Evolutionary conservation across 1,139 yeast species (phyloP), one percentile per base, ranked within the genome.

Genomic region (Magnusiomyces fungicola): DNA sequence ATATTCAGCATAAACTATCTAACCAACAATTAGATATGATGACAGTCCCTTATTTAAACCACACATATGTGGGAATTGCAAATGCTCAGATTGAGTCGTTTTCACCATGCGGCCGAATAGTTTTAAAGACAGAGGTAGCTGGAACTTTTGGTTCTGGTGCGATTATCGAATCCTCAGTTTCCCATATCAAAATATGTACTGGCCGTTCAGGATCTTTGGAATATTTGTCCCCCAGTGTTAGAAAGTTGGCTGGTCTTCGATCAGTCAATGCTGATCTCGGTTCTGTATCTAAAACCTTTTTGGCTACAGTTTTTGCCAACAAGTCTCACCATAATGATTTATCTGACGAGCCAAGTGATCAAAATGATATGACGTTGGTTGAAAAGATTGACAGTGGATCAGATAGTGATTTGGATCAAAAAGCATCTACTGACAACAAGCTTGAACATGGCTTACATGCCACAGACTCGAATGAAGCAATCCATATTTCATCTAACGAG

Each of bases 151-250:
- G 61, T 5, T 27, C 30, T 7, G 12, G 10, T 7, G 30, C 30
- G 12, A 36, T 55, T 4, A 42, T 44, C 9, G 49, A 57, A 18
- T 37, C 45, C 18, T 9, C 21, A 9, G 60, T 60, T 14, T 48
- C 47, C 14, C 36, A 48, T 19, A 53, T 62, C 43, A 53, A 56
- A 32, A 50, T 61, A 21, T 57, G 65, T 27, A 60, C 64, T 9
- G 66, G 66, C 7, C 50, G 66, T n/a, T 49, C 59, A 1, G 64
- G 66, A 0, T 61, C 65, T 2, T 49, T 62, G n/a, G 56, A 54
- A 21, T 62, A 55, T 39, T 42, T 61, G 43, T 42, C 50, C 12
- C 52, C 48, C 14, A 32, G 33, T n/a, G 45, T 55, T 21, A 30
- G 51, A 12, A 41, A 41, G 19, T 32, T 44, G 12, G 48, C 46